A percentile compares a stretch with the other conserved stretches of the same genome.
phyloP scores from a whole-genome alignment of 2,329 filamentous ascomycete genomes.

The Paraphoma chrysanthemicola region DNA sequence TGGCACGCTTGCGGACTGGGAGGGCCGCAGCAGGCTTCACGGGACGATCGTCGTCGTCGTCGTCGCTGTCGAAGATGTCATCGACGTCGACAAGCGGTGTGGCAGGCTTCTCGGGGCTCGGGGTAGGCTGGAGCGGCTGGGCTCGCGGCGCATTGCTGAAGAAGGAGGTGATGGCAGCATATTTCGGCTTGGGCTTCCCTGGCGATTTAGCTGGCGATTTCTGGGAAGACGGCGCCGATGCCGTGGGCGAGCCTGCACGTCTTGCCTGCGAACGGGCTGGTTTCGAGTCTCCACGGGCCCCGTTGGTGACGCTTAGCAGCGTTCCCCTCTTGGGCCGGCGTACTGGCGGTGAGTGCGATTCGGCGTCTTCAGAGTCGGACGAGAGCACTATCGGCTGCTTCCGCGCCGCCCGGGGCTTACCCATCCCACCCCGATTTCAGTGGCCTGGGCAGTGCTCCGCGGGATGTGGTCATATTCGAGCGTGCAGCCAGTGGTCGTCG shows the following conservation, averaged over 20 bases:
- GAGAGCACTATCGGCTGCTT: constrained; percentile 47
- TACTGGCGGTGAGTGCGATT: constrained; percentile 36
- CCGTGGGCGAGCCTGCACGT: constrained; percentile 30
- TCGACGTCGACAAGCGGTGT: constrained; percentile 40
- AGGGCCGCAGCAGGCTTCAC: constrained; percentile 27
- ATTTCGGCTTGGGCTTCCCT: constrained; percentile 46
- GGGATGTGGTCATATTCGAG: constrained; percentile 39
- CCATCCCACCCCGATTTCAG: constrained; percentile 45
- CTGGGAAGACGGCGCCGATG: constrained; percentile 21
- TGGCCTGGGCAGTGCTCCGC: constrained; percentile 16
- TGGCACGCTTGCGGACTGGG: constrained; percentile 39
- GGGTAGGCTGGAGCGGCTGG: constrained; percentile 47
- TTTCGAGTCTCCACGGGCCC: constrained; percentile 21
- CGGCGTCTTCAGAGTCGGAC: constrained; percentile 41
- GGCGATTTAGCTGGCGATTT: constrained; percentile 41
- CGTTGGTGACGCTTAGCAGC: constrained; percentile 29
- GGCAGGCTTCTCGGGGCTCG: constrained; percentile 48
- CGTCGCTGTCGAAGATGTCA: constrained; percentile 47
- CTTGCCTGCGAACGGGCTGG: constrained; percentile 24
- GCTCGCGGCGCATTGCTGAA: constrained; percentile 55
- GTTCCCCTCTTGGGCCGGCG: constrained; percentile 39
- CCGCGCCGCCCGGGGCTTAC: constrained; percentile 45
- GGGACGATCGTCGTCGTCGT: constrained; percentile 31
- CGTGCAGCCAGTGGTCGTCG: constrained; percentile 19
- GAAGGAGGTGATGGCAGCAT: constrained; percentile 57